Evolutionary conservation across 148 eudicot species (phyloP).

Genomic region (Talinum fruticosum): DNA sequence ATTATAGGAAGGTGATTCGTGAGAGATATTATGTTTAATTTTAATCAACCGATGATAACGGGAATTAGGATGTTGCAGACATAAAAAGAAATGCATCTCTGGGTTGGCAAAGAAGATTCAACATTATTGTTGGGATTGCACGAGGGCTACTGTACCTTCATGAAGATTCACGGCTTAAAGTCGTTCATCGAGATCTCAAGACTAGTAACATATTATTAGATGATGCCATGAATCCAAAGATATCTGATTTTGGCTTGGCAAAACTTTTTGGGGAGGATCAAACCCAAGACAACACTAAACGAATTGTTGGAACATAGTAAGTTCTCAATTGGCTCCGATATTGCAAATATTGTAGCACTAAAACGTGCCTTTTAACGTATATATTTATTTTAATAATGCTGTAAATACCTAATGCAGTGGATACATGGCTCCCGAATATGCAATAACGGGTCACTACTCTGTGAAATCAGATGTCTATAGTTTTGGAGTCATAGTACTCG

Average conservation of each 20-base stretch:
- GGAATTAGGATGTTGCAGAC: neutral
- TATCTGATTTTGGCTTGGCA: slow-evolving; percentile 45
- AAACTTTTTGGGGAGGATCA: slow-evolving; percentile 31
- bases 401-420: no score
- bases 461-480: slow-evolving; percentile 29
- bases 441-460: slow-evolving; percentile 25
- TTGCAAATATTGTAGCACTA: neutral
- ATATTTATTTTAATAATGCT: no score
- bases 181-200: slow-evolving; percentile 27
- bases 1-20: no score
- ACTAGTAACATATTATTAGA: slow-evolving; percentile 35
- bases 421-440: slow-evolving; percentile 38
- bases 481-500: slow-evolving; percentile 32
- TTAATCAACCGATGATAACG: no score
- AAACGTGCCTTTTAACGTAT: no score
- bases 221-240: slow-evolving; percentile 32
- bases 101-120: slow-evolving; percentile 11
- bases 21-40: no score
- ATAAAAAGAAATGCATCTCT: neutral
- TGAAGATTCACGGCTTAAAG: slow-evolving; percentile 22
- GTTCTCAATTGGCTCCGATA: neutral
- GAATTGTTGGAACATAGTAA: slow-evolving; percentile 30
- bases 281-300: slow-evolving; percentile 22
- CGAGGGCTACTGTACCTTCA: slow-evolving; percentile 24
- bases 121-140: slow-evolving; percentile 18